Base-by-base conservation (phyloP, 1,284 basidiomycete species). In the Puccinia triticina region DNA sequence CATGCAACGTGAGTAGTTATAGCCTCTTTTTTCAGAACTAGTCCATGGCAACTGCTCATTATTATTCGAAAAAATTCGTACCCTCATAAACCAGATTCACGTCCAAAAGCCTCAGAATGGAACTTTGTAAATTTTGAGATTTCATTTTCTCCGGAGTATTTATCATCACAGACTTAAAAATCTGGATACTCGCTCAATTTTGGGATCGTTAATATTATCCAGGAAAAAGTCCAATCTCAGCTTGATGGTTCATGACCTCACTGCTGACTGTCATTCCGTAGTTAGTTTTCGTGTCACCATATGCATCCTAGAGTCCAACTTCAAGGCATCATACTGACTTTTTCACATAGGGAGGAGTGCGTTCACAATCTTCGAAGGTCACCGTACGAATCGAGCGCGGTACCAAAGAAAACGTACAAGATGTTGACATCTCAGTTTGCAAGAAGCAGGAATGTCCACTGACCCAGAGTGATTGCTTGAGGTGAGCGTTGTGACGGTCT, bases 201-300 rank as follows among this genome's bases (percentile, higher is more conserved):
- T 64, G 32, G 10, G 37, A n/a, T n/a, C n/a, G 2, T 37, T 12
- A 7, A 46, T 46, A 18, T 64, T 21, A 7, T 18, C 14, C 61
- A 64, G 61, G 32, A 37, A 34, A 8, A 37, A 64, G 61, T 3
- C 18, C 34, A 2, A 64, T 7, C 29, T 64, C 61, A 37, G 32
- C 61, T 64, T 29, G 32, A 64, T 64, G 61, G 34, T 64, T 37
- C 61, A 64, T 14, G 37, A 64, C 61, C 61, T 64, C 23, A 64
- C 61, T 37, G 18, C 61, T 64, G 11, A 12, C 34, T 64, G 61
- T 37, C 61, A 34, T 34, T 64, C 34, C 32, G 26, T 29, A 12
- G 61, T 64, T 2, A 64, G 61, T 64, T 29, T 34, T 40, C 61
- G n/a, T 18, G 29, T 7, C 2, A 21, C 2, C 61, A 46, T n/a